Evolutionary conservation across 352 stramenopile species (phyloP).

Genomic region (Globisporangium camurandrum): DNA sequence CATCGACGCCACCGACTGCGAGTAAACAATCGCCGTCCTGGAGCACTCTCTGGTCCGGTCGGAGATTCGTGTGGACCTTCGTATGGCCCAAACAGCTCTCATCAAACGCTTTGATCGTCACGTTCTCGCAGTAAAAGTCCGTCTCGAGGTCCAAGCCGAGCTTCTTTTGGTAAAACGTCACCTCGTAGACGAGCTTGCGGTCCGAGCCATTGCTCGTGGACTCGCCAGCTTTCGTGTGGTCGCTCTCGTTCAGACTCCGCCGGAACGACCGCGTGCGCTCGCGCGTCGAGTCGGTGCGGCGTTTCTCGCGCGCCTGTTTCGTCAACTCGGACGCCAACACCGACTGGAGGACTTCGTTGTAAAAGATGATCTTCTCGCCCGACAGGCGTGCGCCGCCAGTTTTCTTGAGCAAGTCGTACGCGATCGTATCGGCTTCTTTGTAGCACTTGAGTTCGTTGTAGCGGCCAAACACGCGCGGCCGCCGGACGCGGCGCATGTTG

Average conservation of each 20-base stretch:
- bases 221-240: slow-evolving; percentile 24
- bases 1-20: slow-evolving; percentile 68
- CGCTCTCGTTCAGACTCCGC: slow-evolving; percentile 56
- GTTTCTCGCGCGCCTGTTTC: slow-evolving; percentile 60
- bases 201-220: slow-evolving; percentile 17
- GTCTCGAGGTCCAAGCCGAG: slow-evolving; percentile 82
- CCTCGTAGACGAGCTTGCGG: slow-evolving; percentile 71
- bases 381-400: slow-evolving; percentile 59
- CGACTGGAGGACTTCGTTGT: slow-evolving; percentile 80
- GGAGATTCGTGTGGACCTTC: slow-evolving; percentile 52
- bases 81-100: slow-evolving; percentile 35
- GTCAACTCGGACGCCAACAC: slow-evolving; percentile 67
- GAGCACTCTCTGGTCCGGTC: slow-evolving; percentile 45
- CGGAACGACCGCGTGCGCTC: slow-evolving; percentile 67
- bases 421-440: slow-evolving; percentile 83
- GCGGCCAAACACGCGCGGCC: slow-evolving; percentile 80
- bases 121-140: slow-evolving; percentile 86
- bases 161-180: slow-evolving; percentile 77
- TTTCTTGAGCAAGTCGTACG: slow-evolving; percentile 76
- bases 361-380: slow-evolving; percentile 85
- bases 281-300: slow-evolving; percentile 46
- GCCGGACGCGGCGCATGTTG: slow-evolving; percentile 68
- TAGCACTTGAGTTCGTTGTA: slow-evolving; percentile 88
- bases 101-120: slow-evolving; percentile 78
- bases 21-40: slow-evolving; percentile 76